Conservation (phyloP, 805 yeast species). For the Blastobotrys americana region DNA sequence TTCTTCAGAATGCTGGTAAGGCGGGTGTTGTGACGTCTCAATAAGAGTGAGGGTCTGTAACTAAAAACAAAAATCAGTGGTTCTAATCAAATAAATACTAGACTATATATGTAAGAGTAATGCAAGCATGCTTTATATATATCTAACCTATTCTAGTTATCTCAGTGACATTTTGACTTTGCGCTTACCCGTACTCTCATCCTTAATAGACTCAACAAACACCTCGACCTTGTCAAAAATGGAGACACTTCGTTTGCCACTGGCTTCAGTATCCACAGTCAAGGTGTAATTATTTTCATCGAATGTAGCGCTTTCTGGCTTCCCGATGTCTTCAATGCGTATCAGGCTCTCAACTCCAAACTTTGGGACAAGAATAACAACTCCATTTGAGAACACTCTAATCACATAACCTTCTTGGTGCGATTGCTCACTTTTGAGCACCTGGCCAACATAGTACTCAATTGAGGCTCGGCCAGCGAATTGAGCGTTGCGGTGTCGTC, state of each 20-base stretch:
- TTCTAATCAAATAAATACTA: neutral
- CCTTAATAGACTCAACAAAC: constrained; percentile 71
- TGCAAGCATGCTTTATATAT: too few species aligned
- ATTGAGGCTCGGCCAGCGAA: constrained; percentile 98
- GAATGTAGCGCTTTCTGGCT: constrained; percentile 53
- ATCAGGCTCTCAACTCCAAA: constrained; percentile 95
- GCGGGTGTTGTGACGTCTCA: constrained; percentile 91
- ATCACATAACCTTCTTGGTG: constrained; percentile 85
- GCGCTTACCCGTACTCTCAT: constrained; percentile 86
- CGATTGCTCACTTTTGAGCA: constrained; percentile 76
- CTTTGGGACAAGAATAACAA: constrained; percentile 89
- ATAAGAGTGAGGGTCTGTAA: too few species aligned
- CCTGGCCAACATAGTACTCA: constrained; percentile 97
- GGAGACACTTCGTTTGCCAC: constrained; percentile 41
- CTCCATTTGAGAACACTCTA: constrained; percentile 88
- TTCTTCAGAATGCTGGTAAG: constrained; percentile 65
- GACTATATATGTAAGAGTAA: too few species aligned
- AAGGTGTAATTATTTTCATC: constrained; percentile 75
- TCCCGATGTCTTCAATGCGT: constrained; percentile 64
- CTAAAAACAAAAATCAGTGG: too few species aligned
- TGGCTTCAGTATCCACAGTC: constrained; percentile 43
- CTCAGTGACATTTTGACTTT: constrained; percentile 59
- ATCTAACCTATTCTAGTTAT: constrained; percentile 12
- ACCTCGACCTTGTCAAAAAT: constrained; percentile 86
- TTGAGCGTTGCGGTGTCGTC: constrained; percentile 94